Evolutionary conservation across 78 protist genomes (phyloP).

Genomic region (Polysphondylium violaceum): DNA sequence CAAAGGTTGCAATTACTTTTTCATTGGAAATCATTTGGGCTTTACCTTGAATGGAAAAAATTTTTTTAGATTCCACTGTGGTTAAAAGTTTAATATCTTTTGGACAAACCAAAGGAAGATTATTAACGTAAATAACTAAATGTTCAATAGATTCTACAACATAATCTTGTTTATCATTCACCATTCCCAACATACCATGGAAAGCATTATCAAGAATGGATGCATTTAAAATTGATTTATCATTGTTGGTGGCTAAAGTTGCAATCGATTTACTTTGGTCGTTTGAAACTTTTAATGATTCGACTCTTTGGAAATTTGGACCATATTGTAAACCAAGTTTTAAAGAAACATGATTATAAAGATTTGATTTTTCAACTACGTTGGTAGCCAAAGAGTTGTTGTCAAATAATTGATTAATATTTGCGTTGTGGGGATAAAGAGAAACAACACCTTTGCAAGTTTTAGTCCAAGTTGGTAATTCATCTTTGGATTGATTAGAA

Average conservation of each 20-base stretch:
- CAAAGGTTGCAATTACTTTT: neutral
- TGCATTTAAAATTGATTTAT: constrained; percentile 3
- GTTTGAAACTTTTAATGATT: neutral
- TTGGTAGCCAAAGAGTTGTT: neutral
- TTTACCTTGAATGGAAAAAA: neutral
- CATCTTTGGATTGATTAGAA: neutral
- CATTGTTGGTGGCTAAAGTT: neutral
- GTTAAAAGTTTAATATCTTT: neutral
- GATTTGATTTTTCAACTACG: constrained; percentile 17
- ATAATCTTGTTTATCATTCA: constrained; percentile 17
- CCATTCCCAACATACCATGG: constrained; percentile 43
- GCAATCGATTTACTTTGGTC: constrained; percentile 10
- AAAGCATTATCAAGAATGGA: constrained; percentile 29
- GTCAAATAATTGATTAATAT: neutral
- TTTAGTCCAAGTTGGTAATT: constrained; percentile 37
- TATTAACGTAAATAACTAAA: neutral
- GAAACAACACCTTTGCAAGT: constrained; percentile 5
- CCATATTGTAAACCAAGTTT: constrained; percentile 44
- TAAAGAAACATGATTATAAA: constrained; percentile 28
- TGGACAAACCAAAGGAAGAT: neutral
- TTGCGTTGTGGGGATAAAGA: neutral
- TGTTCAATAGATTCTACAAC: constrained; percentile 12
- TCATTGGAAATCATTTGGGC: neutral
- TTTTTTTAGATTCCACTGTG: neutral
- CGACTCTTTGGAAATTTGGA: constrained; percentile 28